phyloP scores from a whole-genome alignment of 805 yeast genomes.

The Barnettozyma botsteinii region DNA sequence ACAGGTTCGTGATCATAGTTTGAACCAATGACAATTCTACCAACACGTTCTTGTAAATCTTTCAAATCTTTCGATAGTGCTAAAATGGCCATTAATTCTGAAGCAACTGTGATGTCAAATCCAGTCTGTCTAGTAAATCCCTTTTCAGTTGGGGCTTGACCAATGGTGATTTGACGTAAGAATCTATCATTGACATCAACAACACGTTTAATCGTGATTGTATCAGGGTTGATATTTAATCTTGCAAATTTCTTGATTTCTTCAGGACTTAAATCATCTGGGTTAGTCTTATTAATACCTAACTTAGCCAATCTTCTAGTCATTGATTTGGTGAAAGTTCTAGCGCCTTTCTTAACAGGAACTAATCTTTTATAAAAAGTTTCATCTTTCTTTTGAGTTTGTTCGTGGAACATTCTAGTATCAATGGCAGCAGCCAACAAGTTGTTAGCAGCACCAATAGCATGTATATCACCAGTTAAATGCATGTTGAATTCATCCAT shows the following conservation, averaged over 20 bases:
- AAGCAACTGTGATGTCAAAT: constrained; percentile 93
- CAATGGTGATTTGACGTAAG: constrained; percentile 82
- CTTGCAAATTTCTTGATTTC: constrained; percentile 73
- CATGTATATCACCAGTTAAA: constrained; percentile 96
- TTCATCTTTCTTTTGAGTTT: constrained; percentile 58
- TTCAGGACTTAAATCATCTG: constrained; percentile 71
- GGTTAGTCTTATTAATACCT: constrained; percentile 77
- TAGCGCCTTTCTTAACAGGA: constrained; percentile 75
- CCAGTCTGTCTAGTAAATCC: constrained; percentile 83
- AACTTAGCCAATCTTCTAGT: constrained; percentile 66
- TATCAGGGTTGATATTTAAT: constrained; percentile 81
- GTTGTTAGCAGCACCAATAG: constrained; percentile 90
- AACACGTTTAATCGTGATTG: constrained; percentile 89
- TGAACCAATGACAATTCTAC: constrained; percentile 69
- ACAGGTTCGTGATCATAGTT: constrained; percentile 64
- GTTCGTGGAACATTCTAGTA: constrained; percentile 94
- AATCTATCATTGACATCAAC: constrained; percentile 92
- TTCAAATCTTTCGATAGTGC: constrained; percentile 66
- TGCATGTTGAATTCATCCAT: constrained; percentile 99
- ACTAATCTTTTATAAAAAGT: constrained; percentile 82
- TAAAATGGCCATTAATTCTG: constrained; percentile 93
- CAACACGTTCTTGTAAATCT: constrained; percentile 71
- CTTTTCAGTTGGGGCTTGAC: constrained; percentile 90
- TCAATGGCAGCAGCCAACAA: constrained; percentile 94
- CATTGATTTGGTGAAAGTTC: constrained; percentile 78